A percentile compares a stretch with the other conserved stretches of the same genome.
Evolutionary conservation across 2,329 filamentous ascomycete genomes (phyloP).

Genomic region (Xylaria sp.): DNA sequence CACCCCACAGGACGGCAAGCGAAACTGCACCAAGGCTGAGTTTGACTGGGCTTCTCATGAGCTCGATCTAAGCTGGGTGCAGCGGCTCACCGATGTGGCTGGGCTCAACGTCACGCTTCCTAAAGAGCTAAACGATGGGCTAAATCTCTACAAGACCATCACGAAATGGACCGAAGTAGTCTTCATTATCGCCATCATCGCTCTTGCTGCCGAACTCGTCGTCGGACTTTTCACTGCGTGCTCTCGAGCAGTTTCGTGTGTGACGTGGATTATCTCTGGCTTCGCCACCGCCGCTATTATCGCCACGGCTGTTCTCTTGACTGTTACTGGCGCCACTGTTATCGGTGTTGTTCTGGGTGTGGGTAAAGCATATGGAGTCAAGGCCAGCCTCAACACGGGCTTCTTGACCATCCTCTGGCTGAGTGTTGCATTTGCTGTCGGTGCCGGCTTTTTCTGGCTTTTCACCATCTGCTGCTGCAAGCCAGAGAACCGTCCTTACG

Average conservation of each 20-base stretch:
- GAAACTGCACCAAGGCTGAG: constrained; percentile 75
- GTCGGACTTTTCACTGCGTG: constrained; percentile 86
- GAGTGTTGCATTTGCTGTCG: constrained; percentile 79
- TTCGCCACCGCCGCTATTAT: constrained; percentile 67
- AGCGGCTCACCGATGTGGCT: constrained; percentile 57
- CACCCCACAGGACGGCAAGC: constrained; percentile 65
- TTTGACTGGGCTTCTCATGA: constrained; percentile 82
- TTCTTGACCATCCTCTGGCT: constrained; percentile 84
- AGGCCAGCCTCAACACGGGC: constrained; percentile 71
- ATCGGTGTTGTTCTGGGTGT: constrained; percentile 74
- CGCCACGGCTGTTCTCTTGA: constrained; percentile 77
- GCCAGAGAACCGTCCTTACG: constrained; percentile 60
- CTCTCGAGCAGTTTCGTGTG: constrained; percentile 82
- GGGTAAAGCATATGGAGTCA: constrained; percentile 77
- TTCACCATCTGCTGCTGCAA: constrained; percentile 92
- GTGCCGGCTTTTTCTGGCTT: constrained; percentile 87
- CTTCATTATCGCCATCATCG: constrained; percentile 78
- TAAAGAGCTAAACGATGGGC: constrained; percentile 70
- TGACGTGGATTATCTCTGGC: constrained; percentile 80
- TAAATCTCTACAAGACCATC: constrained; percentile 79
- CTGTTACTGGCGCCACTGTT: constrained; percentile 77
- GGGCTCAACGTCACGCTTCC: constrained; percentile 73
- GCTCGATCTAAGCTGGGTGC: constrained; percentile 63
- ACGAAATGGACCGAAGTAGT: constrained; percentile 85
- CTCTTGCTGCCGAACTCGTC: constrained; percentile 77